Percentiles rank a stretch among this genome's conserved stretches.
phyloP scores from a whole-genome alignment of 164 flowering plant genomes.

The Vitis vinifera region ASM3070453v1 NC_081810.1:7898501-7899000 shows the following conservation, averaged over 20 bases:
- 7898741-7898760: slow-evolving; percentile 35
- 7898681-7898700: slow-evolving; percentile 90
- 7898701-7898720: slow-evolving; percentile 76
- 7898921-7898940: slow-evolving; percentile 2
- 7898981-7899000: background rate
- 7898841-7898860: slow-evolving; percentile 37
- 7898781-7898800: slow-evolving; percentile 34
- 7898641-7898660: slow-evolving; percentile 73
- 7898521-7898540: slow-evolving; percentile 51
- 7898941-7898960: background rate
- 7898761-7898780: slow-evolving; percentile 20
- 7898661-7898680: slow-evolving; percentile 53
- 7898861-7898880: slow-evolving; percentile 15
- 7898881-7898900: slow-evolving; percentile 48
- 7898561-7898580: slow-evolving; percentile 61
- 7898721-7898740: slow-evolving; percentile 55
- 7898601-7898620: slow-evolving; percentile 87
- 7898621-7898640: slow-evolving; percentile 71
- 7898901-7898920: slow-evolving; percentile 40
- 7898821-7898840: slow-evolving; percentile 34
- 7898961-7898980: slow-evolving; percentile 1
- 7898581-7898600: slow-evolving; percentile 83
- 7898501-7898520: too few relatives aligned
- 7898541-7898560: slow-evolving; percentile 89
- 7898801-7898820: slow-evolving; percentile 46